Evolutionary conservation across 306 rosid genomes (phyloP).

Genomic region (Sicyos baderoa): DNA sequence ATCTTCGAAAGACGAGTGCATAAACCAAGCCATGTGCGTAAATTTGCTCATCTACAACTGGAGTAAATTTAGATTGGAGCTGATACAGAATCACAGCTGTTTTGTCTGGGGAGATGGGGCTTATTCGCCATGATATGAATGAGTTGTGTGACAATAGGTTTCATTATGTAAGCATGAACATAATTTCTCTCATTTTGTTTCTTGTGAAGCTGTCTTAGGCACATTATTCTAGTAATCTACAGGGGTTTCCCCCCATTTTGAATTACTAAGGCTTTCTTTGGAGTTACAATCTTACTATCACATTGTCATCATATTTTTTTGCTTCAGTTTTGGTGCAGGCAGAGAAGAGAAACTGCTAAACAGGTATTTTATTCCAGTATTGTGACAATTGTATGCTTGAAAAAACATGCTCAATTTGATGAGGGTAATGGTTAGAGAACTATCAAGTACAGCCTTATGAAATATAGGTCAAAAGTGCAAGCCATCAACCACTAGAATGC

Average conservation of each 20-base stretch:
- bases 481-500: slow-evolving; percentile 21
- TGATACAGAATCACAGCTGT: slow-evolving; percentile 9
- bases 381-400: background rate
- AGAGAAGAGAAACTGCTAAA: background rate
- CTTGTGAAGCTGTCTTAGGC: background rate
- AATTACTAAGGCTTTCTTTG: background rate
- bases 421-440: background rate
- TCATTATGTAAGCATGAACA: background rate
- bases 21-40: background rate
- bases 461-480: background rate
- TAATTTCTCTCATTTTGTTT: background rate
- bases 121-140: background rate
- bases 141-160: background rate
- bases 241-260: background rate
- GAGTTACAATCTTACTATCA: background rate
- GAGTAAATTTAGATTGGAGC: background rate
- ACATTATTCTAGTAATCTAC: slow-evolving; percentile 1
- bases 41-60: background rate
- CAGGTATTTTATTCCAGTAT: background rate
- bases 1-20: background rate
- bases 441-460: background rate
- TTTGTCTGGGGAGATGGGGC: slow-evolving; percentile 1
- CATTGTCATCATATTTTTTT: background rate
- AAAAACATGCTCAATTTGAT: slow-evolving; percentile 1
- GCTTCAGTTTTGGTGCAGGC: background rate